Evolutionary conservation across 768 basidiomycete species (phyloP).

Genomic region (Lyophyllum atratum): DNA sequence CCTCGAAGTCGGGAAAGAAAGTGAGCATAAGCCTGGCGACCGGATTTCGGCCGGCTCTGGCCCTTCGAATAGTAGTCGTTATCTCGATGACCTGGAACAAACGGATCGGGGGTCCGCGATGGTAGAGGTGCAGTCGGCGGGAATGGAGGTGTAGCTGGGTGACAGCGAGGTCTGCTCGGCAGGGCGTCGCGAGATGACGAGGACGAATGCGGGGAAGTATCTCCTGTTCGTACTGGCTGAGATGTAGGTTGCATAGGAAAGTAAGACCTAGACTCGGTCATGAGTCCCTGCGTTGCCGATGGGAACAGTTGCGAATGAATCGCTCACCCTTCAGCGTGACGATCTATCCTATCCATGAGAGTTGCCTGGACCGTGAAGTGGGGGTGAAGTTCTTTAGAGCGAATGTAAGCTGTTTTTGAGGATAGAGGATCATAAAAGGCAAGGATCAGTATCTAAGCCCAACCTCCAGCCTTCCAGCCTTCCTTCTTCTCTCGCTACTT

Average conservation of each 20-base stretch:
- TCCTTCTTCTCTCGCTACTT: too few relatives aligned
- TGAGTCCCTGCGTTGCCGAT: neutral
- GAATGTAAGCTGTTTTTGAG: neutral
- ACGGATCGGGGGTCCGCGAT: neutral
- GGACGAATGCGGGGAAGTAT: neutral
- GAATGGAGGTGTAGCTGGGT: slow-evolving; percentile 13
- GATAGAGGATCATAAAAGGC: neutral
- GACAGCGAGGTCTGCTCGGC: neutral
- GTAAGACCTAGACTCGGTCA: slow-evolving; percentile 6
- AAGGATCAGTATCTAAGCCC: too few relatives aligned
- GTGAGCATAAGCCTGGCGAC: slow-evolving; percentile 2
- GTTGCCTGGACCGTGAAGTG: neutral
- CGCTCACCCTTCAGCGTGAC: slow-evolving; percentile 2
- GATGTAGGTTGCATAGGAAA: slow-evolving; percentile 9
- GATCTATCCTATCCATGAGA: neutral
- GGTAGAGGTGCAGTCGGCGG: neutral
- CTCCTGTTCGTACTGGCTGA: slow-evolving; percentile 1
- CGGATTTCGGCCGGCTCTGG: neutral
- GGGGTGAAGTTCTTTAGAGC: neutral
- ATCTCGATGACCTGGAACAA: neutral
- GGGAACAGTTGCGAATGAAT: neutral
- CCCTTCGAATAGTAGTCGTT: neutral
- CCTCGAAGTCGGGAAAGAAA: neutral
- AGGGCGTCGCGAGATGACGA: neutral
- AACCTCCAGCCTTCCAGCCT: too few relatives aligned